phyloP scores from a whole-genome alignment of 2,329 filamentous ascomycete species.

The Verticillium zaregamsianum region DNA sequence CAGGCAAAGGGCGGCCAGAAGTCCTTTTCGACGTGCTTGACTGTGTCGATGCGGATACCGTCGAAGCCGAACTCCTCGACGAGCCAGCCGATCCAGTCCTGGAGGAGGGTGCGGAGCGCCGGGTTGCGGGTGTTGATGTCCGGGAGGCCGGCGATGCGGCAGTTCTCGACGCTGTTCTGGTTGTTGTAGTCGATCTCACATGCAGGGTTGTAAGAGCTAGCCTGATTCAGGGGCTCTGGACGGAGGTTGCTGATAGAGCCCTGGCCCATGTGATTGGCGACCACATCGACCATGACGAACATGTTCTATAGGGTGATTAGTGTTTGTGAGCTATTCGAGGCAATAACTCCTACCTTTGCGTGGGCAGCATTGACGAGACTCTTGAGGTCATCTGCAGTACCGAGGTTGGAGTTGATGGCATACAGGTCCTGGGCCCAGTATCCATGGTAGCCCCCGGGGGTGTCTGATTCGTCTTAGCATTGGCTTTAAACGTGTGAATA shows the following conservation, averaged over 20 bases:
- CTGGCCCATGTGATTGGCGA: conserved; percentile 55
- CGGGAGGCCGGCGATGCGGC: conserved; percentile 56
- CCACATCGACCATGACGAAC: conserved; percentile 57
- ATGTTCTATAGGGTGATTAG: conserved; percentile 20
- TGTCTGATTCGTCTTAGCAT: conserved; percentile 18
- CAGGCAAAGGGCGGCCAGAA: conserved; percentile 53
- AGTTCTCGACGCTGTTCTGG: conserved; percentile 42
- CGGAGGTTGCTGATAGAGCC: conserved; percentile 39
- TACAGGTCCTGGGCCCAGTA: conserved; percentile 51
- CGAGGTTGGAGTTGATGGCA: conserved; percentile 53
- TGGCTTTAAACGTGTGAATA: background rate
- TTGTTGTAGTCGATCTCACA: conserved; percentile 55
- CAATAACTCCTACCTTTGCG: conserved; percentile 39
- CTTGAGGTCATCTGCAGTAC: conserved; percentile 54
- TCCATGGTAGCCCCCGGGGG: conserved; percentile 46
- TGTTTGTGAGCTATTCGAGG: background rate
- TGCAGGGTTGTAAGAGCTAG: conserved; percentile 56
- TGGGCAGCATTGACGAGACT: conserved; percentile 52
- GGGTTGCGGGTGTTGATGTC: conserved; percentile 55
- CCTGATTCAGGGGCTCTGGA: conserved; percentile 42
- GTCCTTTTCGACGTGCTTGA: conserved; percentile 55
- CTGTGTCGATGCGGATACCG: conserved; percentile 57
- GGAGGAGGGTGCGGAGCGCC: conserved; percentile 44
- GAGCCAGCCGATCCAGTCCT: conserved; percentile 55
- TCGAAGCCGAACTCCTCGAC: conserved; percentile 59